A percentile compares a stretch with the other conserved stretches of the same genome.
phyloP scores from a whole-genome alignment of 2,329 filamentous ascomycete genomes.

The Trichoderma sp. region DNA sequence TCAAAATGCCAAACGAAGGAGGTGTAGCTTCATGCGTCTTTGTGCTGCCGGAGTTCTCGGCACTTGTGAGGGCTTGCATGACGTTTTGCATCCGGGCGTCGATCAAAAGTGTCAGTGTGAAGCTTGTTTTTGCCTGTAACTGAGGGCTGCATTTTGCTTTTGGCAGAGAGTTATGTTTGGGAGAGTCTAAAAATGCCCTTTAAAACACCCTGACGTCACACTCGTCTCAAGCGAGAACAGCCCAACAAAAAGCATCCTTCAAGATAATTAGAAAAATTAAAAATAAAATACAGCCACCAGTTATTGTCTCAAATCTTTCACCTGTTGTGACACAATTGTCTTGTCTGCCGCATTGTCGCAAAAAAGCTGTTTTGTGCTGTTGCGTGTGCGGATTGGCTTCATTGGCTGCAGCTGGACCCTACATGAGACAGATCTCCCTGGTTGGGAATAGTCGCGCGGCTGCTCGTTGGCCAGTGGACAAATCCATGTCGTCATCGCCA shows the following conservation, averaged over 20 bases:
- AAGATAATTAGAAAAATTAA: background rate
- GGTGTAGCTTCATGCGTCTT: background rate
- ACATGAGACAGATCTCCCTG: background rate
- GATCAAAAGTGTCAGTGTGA: background rate
- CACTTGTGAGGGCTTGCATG: constrained; percentile 8
- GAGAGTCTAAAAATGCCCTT: background rate
- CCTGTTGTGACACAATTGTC: background rate
- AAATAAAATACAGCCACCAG: background rate
- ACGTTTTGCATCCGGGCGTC: constrained; percentile 1
- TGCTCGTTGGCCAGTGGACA: constrained; percentile 15
- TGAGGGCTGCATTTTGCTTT: background rate
- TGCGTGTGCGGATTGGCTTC: background rate
- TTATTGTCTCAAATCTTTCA: background rate
- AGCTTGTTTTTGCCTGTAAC: constrained; percentile 13
- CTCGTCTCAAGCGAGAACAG: background rate
- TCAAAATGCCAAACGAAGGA: background rate
- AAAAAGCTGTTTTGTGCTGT: background rate
- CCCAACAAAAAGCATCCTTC: background rate
- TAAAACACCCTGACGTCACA: background rate
- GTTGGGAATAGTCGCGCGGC: background rate
- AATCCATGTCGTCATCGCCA: constrained; percentile 16
- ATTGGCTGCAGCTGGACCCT: background rate
- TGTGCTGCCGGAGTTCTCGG: background rate
- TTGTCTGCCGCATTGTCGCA: background rate
- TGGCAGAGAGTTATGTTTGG: background rate